These are phyloP conservation scores for Beauveria asiatica DNA, from an alignment of 2,329 filamentous ascomycete species.

Conservation along the genomic window DNA sequence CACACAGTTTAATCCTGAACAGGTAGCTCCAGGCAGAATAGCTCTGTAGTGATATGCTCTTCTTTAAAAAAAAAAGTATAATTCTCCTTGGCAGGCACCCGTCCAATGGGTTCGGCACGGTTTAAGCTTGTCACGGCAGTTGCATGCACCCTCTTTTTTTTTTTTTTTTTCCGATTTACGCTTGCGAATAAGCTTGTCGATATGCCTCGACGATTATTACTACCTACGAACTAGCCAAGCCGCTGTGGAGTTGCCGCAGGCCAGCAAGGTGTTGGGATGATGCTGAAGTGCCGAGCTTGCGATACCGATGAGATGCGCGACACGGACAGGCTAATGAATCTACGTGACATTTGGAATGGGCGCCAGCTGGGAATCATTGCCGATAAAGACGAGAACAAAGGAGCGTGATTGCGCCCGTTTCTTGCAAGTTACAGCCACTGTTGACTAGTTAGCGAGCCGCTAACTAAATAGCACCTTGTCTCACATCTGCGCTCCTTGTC, in stretches of 20 bases:
- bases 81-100: background rate
- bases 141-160: background rate
- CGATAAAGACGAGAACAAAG: background rate
- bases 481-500: background rate
- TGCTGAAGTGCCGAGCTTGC: background rate
- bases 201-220: background rate
- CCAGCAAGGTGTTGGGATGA: background rate
- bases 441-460: background rate
- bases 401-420: background rate
- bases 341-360: background rate
- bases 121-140: background rate
- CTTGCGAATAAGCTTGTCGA: background rate
- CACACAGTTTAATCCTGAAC: slow-evolving; percentile 35
- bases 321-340: background rate
- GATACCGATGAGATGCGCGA: background rate
- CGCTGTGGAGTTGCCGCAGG: background rate
- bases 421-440: background rate
- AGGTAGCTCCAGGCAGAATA: background rate
- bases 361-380: background rate
- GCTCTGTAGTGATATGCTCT: background rate
- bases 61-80: background rate
- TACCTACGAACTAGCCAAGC: background rate
- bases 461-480: background rate
- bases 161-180: background rate
- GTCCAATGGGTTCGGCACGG: background rate